Conservation (phyloP, 2,329 filamentous ascomycete species). For the Zarea fungicola region DNA sequence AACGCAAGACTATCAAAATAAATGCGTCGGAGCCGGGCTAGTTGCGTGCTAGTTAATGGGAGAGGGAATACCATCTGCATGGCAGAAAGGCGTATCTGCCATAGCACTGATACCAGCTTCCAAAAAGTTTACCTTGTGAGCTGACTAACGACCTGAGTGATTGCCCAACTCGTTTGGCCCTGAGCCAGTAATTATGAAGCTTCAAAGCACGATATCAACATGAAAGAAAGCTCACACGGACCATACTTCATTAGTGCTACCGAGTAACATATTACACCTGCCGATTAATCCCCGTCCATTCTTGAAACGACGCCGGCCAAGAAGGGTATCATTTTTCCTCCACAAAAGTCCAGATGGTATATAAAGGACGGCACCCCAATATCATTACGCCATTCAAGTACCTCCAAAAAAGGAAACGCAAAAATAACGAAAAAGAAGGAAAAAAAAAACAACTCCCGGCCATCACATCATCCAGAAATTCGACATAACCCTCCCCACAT, state of each 20-base stretch:
- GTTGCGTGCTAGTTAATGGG: too few relatives aligned
- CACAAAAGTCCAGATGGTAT: neutral
- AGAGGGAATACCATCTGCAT: too few relatives aligned
- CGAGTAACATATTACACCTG: constrained; percentile 1
- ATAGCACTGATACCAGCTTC: too few relatives aligned
- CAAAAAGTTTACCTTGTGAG: too few relatives aligned
- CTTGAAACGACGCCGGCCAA: constrained; percentile 1
- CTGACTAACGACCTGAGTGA: too few relatives aligned
- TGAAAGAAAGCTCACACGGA: neutral
- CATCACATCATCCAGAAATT: constrained; percentile 2
- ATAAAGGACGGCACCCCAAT: neutral
- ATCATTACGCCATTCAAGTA: neutral
- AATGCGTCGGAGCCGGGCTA: too few relatives aligned
- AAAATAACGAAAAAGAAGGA: neutral
- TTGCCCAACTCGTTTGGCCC: too few relatives aligned
- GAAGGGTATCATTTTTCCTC: constrained; percentile 1
- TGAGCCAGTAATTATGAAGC: too few relatives aligned
- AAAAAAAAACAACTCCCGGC: neutral
- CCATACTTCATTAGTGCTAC: neutral
- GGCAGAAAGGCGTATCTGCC: too few relatives aligned
- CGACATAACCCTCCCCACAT: constrained; percentile 7
- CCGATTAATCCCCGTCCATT: neutral
- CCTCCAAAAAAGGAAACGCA: neutral
- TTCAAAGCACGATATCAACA: too few relatives aligned
- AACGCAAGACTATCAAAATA: too few relatives aligned